Evolutionary conservation across 805 yeast species (phyloP).

Genomic region (Ogataea salicorniae): DNA sequence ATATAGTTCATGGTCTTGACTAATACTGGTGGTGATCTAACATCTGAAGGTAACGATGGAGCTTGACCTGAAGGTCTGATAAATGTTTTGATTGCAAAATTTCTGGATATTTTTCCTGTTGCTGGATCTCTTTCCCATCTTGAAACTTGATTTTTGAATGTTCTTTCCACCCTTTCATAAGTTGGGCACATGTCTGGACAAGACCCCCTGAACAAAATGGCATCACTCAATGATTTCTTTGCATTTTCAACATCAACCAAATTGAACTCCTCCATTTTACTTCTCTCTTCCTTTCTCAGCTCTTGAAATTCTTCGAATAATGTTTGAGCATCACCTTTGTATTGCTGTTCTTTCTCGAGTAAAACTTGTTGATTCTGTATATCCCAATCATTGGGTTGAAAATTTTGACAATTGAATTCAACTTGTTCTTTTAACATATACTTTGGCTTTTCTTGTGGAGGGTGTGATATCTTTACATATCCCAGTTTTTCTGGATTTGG

Average conservation of each 20-base stretch:
- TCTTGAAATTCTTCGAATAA: conserved; percentile 70
- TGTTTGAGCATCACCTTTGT: conserved; percentile 53
- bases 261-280: conserved; percentile 72
- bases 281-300: conserved; percentile 70
- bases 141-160: conserved; percentile 81
- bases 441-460: conserved; percentile 22
- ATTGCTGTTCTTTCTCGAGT: conserved; percentile 43
- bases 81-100: conserved; percentile 80
- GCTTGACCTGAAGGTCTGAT: conserved; percentile 98
- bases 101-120: conserved; percentile 51
- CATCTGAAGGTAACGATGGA: conserved; percentile 96
- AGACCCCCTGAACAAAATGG: conserved; percentile 81
- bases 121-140: conserved; percentile 65
- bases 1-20: conserved; percentile 65
- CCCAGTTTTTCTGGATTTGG: conserved; percentile 26
- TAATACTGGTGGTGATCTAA: conserved; percentile 82
- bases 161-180: conserved; percentile 84
- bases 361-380: conserved; percentile 60
- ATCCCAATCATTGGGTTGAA: conserved; percentile 60
- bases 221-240: conserved; percentile 79
- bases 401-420: conserved; percentile 31
- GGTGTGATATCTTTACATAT: conserved; percentile 19
- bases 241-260: conserved; percentile 84
- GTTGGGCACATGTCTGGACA: conserved; percentile 94
- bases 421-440: conserved; percentile 30